Base-by-base conservation (phyloP, 2,329 filamentous ascomycete species). In the Stemphylium vesicarium region DNA sequence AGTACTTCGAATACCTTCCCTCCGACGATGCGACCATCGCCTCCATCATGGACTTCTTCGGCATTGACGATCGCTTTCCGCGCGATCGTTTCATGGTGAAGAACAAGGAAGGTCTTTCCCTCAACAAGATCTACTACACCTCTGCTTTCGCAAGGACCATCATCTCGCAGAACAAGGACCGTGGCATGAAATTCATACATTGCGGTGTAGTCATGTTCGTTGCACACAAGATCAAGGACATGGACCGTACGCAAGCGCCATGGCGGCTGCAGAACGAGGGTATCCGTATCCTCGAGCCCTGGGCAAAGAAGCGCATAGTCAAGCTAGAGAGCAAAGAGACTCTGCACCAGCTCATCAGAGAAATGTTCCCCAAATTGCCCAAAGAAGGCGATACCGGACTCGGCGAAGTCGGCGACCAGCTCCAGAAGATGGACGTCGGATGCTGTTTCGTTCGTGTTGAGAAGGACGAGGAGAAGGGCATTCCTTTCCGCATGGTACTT, bases 221-320 rank as follows among this genome's bases (percentile, higher is more conserved):
- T 75, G 59, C 68, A 1, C 72, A 75, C 58, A 71, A 70, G 53
- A 95, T 98, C 82, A 96, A 96, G 81, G 94, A 98, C 76, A 96
- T 95, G 80, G 93, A 98, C 75, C 92, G 97, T 70, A 89, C 91
- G 0, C 93, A 96, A 56, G 90, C 88, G 4, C 88, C 89, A 32
- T 99, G 95, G 95, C 87, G 95, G 41, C 95, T 99, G 66, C 95
- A 99, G 81, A 90, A 89, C 11, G 95, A 99, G 77, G 95, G 95
- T 20, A 87, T 99, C 79, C 87, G 90, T 9, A 92, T 99, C 63
- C 82, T 97, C 32, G 90, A 96, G 71, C 90, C 91, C 22, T 98
- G 96, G 83, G 88, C 98, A 1, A 91, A 91, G 16, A 85, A 89
- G 49, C 85, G 95, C 15, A 85, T 94, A 9, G 84, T 99, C 83